Percentiles rank a stretch among this genome's conserved stretches.
phyloP scores from a whole-genome alignment of 2,329 filamentous ascomycete genomes.

The Neophaeococcomyces aloes region DNA sequence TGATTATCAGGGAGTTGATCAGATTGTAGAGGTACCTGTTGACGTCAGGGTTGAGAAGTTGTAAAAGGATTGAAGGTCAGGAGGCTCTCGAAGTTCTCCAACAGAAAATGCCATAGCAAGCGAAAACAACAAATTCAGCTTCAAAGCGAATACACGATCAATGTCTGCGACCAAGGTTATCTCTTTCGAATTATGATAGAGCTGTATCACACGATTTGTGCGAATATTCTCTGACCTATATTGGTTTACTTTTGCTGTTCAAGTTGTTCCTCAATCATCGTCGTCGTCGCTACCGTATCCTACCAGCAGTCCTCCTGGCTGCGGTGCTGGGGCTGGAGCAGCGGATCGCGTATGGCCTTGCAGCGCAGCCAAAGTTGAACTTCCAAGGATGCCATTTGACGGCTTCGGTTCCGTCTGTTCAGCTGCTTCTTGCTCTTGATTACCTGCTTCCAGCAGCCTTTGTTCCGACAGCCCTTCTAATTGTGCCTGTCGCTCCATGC shows the following conservation, averaged over 20 bases:
- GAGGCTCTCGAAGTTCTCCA: no score
- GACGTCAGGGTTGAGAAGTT: conserved; percentile 19
- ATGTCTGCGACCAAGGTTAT: not conserved
- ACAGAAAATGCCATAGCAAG: not conserved
- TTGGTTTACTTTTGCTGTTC: not conserved
- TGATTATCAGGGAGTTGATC: conserved; percentile 73
- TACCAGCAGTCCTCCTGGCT: conserved; percentile 62
- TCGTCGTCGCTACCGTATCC: conserved; percentile 87
- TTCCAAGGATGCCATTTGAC: conserved; percentile 63
- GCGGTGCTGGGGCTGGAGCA: conserved; percentile 33
- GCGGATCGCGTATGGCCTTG: conserved; percentile 44
- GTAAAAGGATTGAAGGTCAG: conserved; percentile 5
- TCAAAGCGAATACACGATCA: not conserved
- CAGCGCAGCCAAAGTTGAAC: conserved; percentile 69
- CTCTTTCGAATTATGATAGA: not conserved
- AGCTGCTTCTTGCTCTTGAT: conserved; percentile 28
- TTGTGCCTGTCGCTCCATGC: conserved; percentile 45
- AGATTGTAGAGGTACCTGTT: conserved; percentile 59
- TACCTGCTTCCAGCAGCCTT: conserved; percentile 36
- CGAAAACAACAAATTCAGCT: not conserved
- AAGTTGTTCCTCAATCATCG: conserved; percentile 39
- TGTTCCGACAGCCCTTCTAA: conserved; percentile 41
- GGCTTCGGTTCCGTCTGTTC: conserved; percentile 25
- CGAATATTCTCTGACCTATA: not conserved
- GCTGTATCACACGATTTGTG: not conserved